A percentile compares a stretch with the other conserved stretches of the same genome.
Conservation (phyloP, 129 eudicot genomes). For the Oenanthe sinensis region DNA sequence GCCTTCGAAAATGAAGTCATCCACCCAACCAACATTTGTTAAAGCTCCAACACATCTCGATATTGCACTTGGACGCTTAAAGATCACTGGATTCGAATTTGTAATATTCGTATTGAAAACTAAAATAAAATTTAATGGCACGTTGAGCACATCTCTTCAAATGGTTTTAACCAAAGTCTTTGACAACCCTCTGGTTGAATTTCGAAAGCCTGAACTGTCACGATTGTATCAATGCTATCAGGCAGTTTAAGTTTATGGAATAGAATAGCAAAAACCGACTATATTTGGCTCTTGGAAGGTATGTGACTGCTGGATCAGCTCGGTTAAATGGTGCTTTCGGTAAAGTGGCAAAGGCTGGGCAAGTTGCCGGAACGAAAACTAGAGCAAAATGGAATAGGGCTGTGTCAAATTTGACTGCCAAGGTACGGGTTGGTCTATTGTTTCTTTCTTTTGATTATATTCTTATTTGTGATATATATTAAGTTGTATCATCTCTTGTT, state of each 20-base stretch:
- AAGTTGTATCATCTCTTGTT: background rate
- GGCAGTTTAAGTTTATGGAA: background rate
- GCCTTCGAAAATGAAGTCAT: no score
- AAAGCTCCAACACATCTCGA: no score
- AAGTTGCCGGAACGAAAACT: constrained; percentile 88
- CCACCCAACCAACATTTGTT: no score
- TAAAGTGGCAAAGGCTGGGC: constrained; percentile 92
- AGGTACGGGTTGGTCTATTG: constrained; percentile 31
- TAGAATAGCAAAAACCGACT: background rate
- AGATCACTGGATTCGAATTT: no score
- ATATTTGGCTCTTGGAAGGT: constrained; percentile 36
- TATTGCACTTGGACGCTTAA: no score
- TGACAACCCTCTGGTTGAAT: background rate
- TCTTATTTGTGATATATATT: background rate
- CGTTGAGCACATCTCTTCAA: no score
- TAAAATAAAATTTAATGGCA: no score
- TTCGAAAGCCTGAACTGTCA: background rate
- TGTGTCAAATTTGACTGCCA: constrained; percentile 68
- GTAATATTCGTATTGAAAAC: no score
- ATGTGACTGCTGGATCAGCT: constrained; percentile 89
- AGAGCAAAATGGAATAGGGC: constrained; percentile 78
- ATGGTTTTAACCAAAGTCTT: no score
- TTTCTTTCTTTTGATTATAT: background rate
- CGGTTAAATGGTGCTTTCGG: constrained; percentile 93
- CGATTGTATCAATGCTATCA: background rate